These are phyloP conservation scores for Coprinellus aureogranulatus DNA, from an alignment of 768 basidiomycete genomes.

Conservation along the genomic window DNA sequence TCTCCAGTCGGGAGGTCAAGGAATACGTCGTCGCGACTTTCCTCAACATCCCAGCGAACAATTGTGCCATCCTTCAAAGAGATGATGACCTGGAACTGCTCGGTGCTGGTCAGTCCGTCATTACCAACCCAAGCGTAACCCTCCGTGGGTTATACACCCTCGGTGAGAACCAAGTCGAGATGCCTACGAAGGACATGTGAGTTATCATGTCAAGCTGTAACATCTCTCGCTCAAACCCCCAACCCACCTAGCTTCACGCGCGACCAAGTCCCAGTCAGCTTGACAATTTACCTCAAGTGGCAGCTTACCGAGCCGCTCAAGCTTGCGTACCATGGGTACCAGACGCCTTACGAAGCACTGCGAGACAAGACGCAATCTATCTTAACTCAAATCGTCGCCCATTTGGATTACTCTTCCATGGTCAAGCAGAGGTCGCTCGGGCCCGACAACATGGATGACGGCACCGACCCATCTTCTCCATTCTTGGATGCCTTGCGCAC, in stretches of 20 bases:
- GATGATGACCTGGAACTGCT: slow-evolving; percentile 78
- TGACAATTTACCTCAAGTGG: slow-evolving; percentile 86
- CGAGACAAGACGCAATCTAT: slow-evolving; percentile 85
- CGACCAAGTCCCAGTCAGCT: slow-evolving; percentile 81
- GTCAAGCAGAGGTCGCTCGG: slow-evolving; percentile 78
- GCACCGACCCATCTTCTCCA: slow-evolving; percentile 64
- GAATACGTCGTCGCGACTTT: slow-evolving; percentile 81
- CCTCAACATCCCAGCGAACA: slow-evolving; percentile 81
- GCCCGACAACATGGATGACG: slow-evolving; percentile 71
- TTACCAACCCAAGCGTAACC: slow-evolving; percentile 82
- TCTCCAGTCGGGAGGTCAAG: slow-evolving; percentile 40
- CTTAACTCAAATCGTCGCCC: slow-evolving; percentile 81
- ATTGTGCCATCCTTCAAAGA: slow-evolving; percentile 81
- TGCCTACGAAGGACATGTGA: slow-evolving; percentile 86
- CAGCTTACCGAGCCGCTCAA: slow-evolving; percentile 50
- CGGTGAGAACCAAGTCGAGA: slow-evolving; percentile 81
- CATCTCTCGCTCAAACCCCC: background rate
- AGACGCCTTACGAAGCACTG: slow-evolving; percentile 77
- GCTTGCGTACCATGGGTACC: slow-evolving; percentile 81
- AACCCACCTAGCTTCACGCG: slow-evolving; percentile 63
- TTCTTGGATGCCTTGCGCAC: slow-evolving; percentile 81
- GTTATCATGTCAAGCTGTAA: slow-evolving; percentile 21
- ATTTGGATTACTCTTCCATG: slow-evolving; percentile 55
- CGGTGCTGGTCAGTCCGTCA: slow-evolving; percentile 79
- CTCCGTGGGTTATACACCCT: slow-evolving; percentile 76